These are phyloP conservation scores for Paramecium bursaria DNA, from an alignment of 73 alveolate species.

Conservation along the genomic window DNA sequence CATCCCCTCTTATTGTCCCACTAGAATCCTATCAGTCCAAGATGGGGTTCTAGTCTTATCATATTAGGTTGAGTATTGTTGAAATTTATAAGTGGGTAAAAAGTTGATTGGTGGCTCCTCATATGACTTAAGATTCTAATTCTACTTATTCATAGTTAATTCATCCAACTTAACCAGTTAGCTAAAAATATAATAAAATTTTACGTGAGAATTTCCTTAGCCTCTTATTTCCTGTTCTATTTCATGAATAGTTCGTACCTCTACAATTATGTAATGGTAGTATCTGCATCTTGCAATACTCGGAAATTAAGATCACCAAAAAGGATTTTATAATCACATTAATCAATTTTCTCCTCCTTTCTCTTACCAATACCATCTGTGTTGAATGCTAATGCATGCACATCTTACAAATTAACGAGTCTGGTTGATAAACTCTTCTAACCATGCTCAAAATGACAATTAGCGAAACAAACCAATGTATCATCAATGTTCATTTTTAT, in stretches of 20 bases:
- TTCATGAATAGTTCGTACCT: background rate
- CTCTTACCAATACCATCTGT: slow-evolving; percentile 61
- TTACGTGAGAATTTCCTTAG: slow-evolving; percentile 12
- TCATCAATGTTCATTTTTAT: slow-evolving; percentile 67
- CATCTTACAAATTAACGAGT: slow-evolving; percentile 30
- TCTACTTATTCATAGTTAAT: background rate
- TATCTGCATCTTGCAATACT: background rate
- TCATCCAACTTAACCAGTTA: slow-evolving; percentile 3
- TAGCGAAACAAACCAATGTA: slow-evolving; percentile 42
- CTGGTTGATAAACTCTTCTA: slow-evolving; percentile 22
- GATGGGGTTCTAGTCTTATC: slow-evolving; percentile 50
- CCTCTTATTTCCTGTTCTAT: background rate
- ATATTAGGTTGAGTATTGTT: background rate
- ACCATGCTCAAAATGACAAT: slow-evolving; percentile 61
- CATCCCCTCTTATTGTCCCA: slow-evolving; percentile 2
- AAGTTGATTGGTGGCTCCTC: slow-evolving; percentile 16
- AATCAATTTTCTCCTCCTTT: slow-evolving; percentile 64
- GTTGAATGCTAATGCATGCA: slow-evolving; percentile 39
- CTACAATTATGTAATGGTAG: background rate
- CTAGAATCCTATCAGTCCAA: slow-evolving; percentile 42
- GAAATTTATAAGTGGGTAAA: slow-evolving; percentile 55
- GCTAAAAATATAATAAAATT: background rate
- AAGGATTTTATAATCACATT: slow-evolving; percentile 61
- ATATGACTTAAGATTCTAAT: background rate
- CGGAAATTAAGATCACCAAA: slow-evolving; percentile 62